Conservation (phyloP, 345 rosid genomes). For the Aurinia saxatilis region DNA sequence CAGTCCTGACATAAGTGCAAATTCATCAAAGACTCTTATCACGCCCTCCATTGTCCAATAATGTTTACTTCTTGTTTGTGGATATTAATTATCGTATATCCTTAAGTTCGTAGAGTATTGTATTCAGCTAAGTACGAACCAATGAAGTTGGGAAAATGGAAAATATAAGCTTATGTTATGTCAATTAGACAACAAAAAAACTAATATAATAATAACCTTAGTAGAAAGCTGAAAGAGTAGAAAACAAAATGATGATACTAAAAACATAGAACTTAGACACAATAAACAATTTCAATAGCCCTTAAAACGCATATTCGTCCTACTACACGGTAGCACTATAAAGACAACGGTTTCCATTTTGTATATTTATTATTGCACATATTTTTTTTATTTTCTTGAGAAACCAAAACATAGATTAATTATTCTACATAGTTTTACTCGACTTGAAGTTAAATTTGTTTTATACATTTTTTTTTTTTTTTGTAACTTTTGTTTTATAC, state of each 20-base stretch:
- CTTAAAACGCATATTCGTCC: slow-evolving; percentile 17
- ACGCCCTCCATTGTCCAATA: too few relatives aligned
- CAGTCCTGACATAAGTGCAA: too few relatives aligned
- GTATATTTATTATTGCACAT: neutral
- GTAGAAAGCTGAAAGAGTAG: neutral
- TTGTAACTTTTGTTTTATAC: too few relatives aligned
- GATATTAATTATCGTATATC: slow-evolving; percentile 15
- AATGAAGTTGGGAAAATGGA: neutral
- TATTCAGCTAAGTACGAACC: neutral
- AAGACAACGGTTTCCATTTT: neutral
- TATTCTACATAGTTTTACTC: too few relatives aligned
- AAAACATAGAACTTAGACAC: slow-evolving; percentile 5
- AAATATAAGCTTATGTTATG: neutral
- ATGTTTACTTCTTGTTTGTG: neutral
- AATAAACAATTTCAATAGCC: neutral
- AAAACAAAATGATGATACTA: slow-evolving; percentile 1
- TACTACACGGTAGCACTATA: neutral
- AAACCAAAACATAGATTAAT: too few relatives aligned
- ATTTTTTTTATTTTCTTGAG: neutral
- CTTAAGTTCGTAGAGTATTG: neutral
- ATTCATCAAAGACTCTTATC: too few relatives aligned
- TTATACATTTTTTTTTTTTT: too few relatives aligned
- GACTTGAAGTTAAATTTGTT: too few relatives aligned
- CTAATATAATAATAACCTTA: neutral
- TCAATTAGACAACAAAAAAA: neutral